These are phyloP conservation scores for Hypoxylon sp. DNA, from an alignment of 2,329 filamentous ascomycete genomes.

Conservation along the genomic window DNA sequence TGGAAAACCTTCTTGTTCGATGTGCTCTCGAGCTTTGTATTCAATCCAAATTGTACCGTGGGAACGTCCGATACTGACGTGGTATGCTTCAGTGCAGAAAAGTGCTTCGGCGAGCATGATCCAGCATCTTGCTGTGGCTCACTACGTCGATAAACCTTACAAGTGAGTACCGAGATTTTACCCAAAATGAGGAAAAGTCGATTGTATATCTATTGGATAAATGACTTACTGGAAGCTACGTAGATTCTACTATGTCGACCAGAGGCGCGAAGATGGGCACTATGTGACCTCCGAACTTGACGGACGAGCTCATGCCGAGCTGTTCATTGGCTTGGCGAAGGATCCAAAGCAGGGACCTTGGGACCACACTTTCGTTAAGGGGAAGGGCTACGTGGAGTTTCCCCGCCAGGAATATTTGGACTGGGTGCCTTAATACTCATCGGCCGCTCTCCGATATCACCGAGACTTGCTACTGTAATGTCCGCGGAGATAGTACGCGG, in stretches of 20 bases:
- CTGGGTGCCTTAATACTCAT: not conserved
- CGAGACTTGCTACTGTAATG: not conserved
- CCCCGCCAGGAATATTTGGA: not conserved
- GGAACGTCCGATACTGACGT: not conserved
- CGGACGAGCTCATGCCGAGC: slow-evolving; percentile 34
- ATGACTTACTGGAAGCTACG: not conserved
- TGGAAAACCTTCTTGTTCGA: not conserved
- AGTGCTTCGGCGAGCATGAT: slow-evolving; percentile 40
- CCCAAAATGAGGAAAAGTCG: not conserved
- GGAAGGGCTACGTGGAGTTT: slow-evolving; percentile 35
- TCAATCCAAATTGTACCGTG: not conserved
- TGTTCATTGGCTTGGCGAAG: slow-evolving; percentile 35
- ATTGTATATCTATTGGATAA: not conserved
- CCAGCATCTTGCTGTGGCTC: slow-evolving; percentile 36
- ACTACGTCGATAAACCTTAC: slow-evolving; percentile 44
- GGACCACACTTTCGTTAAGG: slow-evolving; percentile 41
- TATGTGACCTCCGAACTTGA: slow-evolving; percentile 20
- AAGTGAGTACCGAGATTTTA: slow-evolving; percentile 42
- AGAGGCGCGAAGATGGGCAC: slow-evolving; percentile 35
- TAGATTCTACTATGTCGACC: slow-evolving; percentile 45
- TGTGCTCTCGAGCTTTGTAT: not conserved
- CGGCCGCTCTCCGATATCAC: not conserved
- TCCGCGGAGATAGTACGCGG: too few relatives aligned
- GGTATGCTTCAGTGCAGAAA: slow-evolving; percentile 39
- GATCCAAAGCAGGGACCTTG: slow-evolving; percentile 39